Evolutionary conservation across 768 basidiomycete genomes (phyloP), one percentile per base, ranked within the genome.

Genomic region (Lentinula sp.): DNA sequence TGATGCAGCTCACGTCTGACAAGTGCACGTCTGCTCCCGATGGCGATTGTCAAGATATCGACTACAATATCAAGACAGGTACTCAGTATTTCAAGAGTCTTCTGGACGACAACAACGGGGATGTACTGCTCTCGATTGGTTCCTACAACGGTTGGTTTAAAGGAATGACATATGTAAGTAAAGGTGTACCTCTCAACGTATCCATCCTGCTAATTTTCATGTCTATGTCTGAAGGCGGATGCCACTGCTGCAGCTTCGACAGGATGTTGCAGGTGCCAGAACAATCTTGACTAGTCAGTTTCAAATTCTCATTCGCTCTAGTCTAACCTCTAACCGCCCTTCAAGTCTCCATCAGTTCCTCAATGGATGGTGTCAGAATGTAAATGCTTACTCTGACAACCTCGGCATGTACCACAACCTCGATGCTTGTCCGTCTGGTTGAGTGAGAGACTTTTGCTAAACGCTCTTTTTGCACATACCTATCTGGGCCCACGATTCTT

Each of bases 211-310:
- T 52, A 51, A 37, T 35, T 32, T 46, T 9, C 36, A 12, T 37
- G 8, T 23, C n/a, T 46, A 12, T 37, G 8, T 23, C n/a, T 46
- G 50, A 60, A 87, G 85, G 69, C 18, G 0, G 65, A 80, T 33
- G 88, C 87, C 18, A 88, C 85, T 57, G 81, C 82, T 61, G 86
- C 86, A 48, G 80, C 76, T 10, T 56, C 75, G 53, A 73, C 77
- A 0, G 37, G 67, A 52, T 90, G 88, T 76, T 90, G 87, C 72
- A 74, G 70, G 49, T 87, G 87, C 71, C 91, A 93, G 77, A 87
- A 91, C 70, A 94, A 94, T 75, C 77, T 91, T 52, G 93, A 93
- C 74, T 95, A 95, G 90, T 88, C 67, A 66, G 87, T 77, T 36
- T 58, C 58, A 37, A 57, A 57, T 8, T 60, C 32, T 13, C 66